Evolutionary conservation across 2,329 filamentous ascomycete genomes (phyloP), one percentile per base, ranked within the genome.

Genomic region (Paracoccidioides brasiliensis): DNA sequence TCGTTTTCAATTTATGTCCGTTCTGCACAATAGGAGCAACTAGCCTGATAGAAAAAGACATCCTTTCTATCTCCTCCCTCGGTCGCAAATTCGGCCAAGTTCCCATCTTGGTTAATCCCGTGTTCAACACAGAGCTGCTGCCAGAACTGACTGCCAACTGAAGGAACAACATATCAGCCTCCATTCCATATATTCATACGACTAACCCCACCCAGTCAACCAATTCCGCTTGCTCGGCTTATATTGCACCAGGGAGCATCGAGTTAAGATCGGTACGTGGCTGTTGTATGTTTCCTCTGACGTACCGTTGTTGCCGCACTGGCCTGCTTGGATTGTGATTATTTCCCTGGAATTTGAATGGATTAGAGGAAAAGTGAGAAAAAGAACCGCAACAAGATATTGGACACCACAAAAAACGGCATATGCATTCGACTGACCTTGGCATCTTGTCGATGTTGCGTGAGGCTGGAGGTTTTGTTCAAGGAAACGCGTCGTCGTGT

Each of bases 221-320:
- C 7, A 32, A 8, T 7, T 41, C 22, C 33, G 4, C 37, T 40
- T 33, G 9, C 9, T 28, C 33, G 9, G 37, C 50, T 15, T 28
- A n/a, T 10, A 42, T 42, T 14, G 12, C 51, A 53, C 48, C 32
- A 22, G 43, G 15, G 48, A 38, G 14, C 38, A 15, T 9, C 22
- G 43, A 22, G 22, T 22, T 38, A 30, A 30, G n/a, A 33, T 43
- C 9, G 40, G n/a, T 33, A 22, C 33, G 48, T 28, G 33, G 50
- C 37, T 46, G 7, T 15, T n/a, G 32, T 33, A n/a, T 33, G 22
- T 2, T 22, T 33, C 2, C 63, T 57, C 59, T 61, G 60, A 86
- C 88, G 78, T 70, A 95, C 90, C 91, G 82, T 90, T 96, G 77
- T 97, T 97, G 81, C 91, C 93, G 80, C 93, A 97, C 75, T 97